phyloP scores from a whole-genome alignment of 2,329 filamentous ascomycete genomes.

The Diplodia intermedia region DNA sequence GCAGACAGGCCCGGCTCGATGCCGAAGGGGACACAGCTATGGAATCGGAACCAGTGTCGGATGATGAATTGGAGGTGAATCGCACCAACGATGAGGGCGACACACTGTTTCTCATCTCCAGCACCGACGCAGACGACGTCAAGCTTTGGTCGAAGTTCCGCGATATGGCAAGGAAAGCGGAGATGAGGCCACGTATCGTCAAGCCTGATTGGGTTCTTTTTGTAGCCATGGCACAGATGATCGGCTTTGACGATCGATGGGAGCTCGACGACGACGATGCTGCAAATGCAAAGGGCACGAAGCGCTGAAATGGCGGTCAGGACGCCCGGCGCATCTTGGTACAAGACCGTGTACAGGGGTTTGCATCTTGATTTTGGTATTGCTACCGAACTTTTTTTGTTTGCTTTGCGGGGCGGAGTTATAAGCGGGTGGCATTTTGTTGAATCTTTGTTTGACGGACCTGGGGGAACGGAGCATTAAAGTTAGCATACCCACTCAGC shows the following conservation, averaged over 20 bases:
- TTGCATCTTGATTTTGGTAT: not conserved
- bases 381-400: not conserved
- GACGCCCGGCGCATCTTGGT: not conserved
- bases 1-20: slow-evolving; percentile 37
- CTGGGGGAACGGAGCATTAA: not conserved
- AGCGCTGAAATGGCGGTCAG: not conserved
- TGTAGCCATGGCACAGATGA: slow-evolving; percentile 85
- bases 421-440: not conserved
- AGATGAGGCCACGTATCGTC: slow-evolving; percentile 82
- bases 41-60: slow-evolving; percentile 43
- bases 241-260: slow-evolving; percentile 45
- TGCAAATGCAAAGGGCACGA: slow-evolving; percentile 3
- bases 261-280: slow-evolving; percentile 16
- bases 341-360: not conserved
- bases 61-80: slow-evolving; percentile 54
- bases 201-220: slow-evolving; percentile 88
- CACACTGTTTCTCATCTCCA: slow-evolving; percentile 79
- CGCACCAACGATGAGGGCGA: slow-evolving; percentile 63
- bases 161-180: slow-evolving; percentile 76
- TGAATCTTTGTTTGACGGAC: not conserved
- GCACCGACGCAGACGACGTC: slow-evolving; percentile 68
- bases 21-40: slow-evolving; percentile 47
- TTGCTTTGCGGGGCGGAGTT: not conserved
- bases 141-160: slow-evolving; percentile 81
- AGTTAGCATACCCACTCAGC: slow-evolving; percentile 11